Evolutionary conservation across 2,329 filamentous ascomycete genomes (phyloP), one percentile per base, ranked within the genome.

Genomic region (Fusarium praegraminearum): DNA sequence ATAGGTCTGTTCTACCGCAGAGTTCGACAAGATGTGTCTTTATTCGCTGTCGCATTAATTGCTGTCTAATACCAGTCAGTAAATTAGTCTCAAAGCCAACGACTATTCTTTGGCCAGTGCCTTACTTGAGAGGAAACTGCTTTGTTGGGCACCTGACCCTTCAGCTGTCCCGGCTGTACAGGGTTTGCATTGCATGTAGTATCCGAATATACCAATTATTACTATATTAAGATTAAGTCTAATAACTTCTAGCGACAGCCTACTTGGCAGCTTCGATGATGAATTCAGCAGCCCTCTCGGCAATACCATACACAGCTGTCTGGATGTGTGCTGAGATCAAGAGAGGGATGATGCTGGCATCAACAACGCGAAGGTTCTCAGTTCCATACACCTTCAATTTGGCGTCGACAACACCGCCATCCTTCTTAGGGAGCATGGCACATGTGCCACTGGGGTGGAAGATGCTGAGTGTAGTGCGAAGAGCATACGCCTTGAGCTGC

Each of bases 261-360:
- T 22, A 57, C 33, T 52, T 66, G 0, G 46, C 35, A 32, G 57
- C 67, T 72, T 41, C 38, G 9, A 74, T 74, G 6, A 79, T 76
- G 6, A 72, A 60, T 18, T 74, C 62, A 13, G 80, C 76, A 15
- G 77, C 77, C 71, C 82, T 85, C 74, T 87, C 86, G 11, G 79
- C 85, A 62, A 86, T 78, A 74, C 83, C 85, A 61, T 87, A 87
- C 1, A 87, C 83, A 1, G 82, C 81, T 35, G 84, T 85, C 69
- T 87, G 84, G 22, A 86, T 83, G 16, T 85, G 80, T 1, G 70
- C 83, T 78, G 76, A 84, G 76, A 62, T 81, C 75, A 78, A 82
- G 77, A 85, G 76, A 2, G 84, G 84, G n/a, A 86, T 81, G 22
- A 85, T 72, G 18, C 82, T 84, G 1, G 83, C 83, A 73, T 87